Evolutionary conservation across 2,329 filamentous ascomycete genomes (phyloP).

Genomic region (Zalaria obscura): DNA sequence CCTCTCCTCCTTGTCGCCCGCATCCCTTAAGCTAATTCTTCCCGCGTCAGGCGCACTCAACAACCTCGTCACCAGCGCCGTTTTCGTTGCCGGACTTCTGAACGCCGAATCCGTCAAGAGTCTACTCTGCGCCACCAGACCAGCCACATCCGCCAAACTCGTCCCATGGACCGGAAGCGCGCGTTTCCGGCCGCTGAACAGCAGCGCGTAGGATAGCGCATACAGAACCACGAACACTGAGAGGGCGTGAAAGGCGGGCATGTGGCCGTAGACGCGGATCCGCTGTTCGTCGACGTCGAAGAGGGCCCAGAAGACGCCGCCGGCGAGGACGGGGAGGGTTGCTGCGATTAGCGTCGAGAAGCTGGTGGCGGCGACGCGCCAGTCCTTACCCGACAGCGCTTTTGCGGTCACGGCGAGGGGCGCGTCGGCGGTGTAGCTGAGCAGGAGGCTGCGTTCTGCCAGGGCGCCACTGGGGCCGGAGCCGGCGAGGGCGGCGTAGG

Average conservation of each 20-base stretch:
- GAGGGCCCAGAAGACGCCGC: constrained; percentile 61
- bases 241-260: constrained; percentile 57
- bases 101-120: constrained; percentile 62
- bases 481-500: constrained; percentile 49
- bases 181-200: constrained; percentile 44
- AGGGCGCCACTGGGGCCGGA: constrained; percentile 39
- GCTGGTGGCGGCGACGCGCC: constrained; percentile 48
- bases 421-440: constrained; percentile 55
- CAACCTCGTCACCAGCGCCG: constrained; percentile 54
- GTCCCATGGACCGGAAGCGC: constrained; percentile 60
- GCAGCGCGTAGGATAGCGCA: constrained; percentile 41
- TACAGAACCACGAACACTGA: constrained; percentile 61
- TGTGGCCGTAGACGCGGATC: constrained; percentile 56
- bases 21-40: constrained; percentile 25
- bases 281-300: constrained; percentile 35
- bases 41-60: constrained; percentile 37
- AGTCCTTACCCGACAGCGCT: constrained; percentile 48
- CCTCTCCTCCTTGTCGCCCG: constrained; percentile 6
- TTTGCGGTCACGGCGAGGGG: constrained; percentile 46
- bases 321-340: constrained; percentile 51
- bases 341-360: constrained; percentile 45
- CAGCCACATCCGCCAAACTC: constrained; percentile 62
- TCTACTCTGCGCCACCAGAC: constrained; percentile 60
- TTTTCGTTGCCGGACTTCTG: constrained; percentile 49
- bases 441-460: constrained; percentile 50